Evolutionary conservation across 768 basidiomycete species (phyloP).

Genomic region (Boletus rufocinnamomeus): DNA sequence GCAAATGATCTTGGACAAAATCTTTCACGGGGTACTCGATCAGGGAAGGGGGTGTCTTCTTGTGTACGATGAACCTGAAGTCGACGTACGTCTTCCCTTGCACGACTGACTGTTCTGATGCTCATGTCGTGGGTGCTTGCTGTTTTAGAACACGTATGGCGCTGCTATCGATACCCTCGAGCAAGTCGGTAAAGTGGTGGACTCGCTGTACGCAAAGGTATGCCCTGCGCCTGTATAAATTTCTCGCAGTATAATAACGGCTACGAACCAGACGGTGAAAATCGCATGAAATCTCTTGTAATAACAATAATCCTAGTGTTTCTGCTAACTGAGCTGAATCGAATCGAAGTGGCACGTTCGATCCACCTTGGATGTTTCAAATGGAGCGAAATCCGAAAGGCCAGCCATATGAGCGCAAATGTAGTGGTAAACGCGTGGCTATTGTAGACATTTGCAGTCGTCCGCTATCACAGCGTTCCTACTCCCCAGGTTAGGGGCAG

Average conservation of each 20-base stretch:
- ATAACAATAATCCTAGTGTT: not conserved
- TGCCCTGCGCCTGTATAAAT: not conserved
- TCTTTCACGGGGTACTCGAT: constrained; percentile 93
- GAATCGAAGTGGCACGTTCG: not conserved
- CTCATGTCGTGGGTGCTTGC: constrained; percentile 9
- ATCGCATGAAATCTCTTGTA: constrained; percentile 36
- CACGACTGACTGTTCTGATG: not conserved
- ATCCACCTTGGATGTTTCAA: not conserved
- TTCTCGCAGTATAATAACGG: not conserved
- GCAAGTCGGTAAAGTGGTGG: constrained; percentile 93
- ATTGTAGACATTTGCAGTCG: not conserved
- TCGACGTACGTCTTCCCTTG: constrained; percentile 62
- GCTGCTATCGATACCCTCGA: constrained; percentile 88
- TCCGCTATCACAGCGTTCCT: not conserved
- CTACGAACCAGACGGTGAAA: constrained; percentile 41
- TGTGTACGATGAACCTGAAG: constrained; percentile 85
- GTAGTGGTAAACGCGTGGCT: not conserved
- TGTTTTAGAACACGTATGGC: constrained; percentile 75
- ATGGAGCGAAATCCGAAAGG: not conserved
- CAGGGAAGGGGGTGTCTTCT: constrained; percentile 91
- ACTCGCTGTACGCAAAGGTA: constrained; percentile 87
- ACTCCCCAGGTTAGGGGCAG: not conserved
- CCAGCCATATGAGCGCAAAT: not conserved
- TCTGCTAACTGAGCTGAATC: not conserved
- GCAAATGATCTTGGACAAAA: constrained; percentile 98